Conservation (phyloP, 306 rosid genomes). For the Carpinus viminea region DNA sequence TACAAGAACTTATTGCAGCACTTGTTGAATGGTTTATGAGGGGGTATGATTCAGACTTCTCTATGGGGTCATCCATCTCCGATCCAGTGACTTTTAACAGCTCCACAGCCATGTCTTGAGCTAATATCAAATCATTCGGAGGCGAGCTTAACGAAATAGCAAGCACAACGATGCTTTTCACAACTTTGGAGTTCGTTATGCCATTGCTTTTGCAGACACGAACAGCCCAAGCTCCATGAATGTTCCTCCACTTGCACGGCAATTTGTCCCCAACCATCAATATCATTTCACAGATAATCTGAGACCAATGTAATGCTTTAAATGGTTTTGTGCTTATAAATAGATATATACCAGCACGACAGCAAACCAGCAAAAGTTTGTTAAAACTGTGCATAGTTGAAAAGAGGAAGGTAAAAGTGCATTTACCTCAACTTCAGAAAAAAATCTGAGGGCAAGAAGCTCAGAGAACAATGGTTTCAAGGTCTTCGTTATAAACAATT, state of each 20-base stretch:
- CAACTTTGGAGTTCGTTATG: constrained; percentile 33
- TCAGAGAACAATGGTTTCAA: constrained; percentile 39
- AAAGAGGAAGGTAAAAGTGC: not conserved
- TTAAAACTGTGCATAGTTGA: not conserved
- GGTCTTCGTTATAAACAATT: constrained; percentile 35
- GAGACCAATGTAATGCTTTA: constrained; percentile 2
- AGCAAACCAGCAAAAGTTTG: not conserved
- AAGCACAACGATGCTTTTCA: constrained; percentile 30
- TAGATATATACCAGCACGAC: not conserved
- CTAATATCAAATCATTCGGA: constrained; percentile 37
- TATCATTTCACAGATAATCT: constrained; percentile 38
- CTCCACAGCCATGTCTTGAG: constrained; percentile 34
- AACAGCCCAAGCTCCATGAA: constrained; percentile 42
- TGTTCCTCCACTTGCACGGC: constrained; percentile 31
- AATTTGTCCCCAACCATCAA: constrained; percentile 32
- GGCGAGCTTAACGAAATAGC: constrained; percentile 36
- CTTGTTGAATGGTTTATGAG: constrained; percentile 32
- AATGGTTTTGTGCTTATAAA: not conserved
- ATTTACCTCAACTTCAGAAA: constrained; percentile 40
- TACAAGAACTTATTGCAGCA: constrained; percentile 17
- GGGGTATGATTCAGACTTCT: constrained; percentile 36
- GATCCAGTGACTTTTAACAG: constrained; percentile 42
- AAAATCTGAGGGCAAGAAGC: constrained; percentile 30
- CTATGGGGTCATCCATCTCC: constrained; percentile 14
- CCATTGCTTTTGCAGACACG: constrained; percentile 32